phyloP scores from a whole-genome alignment of 352 stramenopile species.

The Elongisporangium prolatum region DNA sequence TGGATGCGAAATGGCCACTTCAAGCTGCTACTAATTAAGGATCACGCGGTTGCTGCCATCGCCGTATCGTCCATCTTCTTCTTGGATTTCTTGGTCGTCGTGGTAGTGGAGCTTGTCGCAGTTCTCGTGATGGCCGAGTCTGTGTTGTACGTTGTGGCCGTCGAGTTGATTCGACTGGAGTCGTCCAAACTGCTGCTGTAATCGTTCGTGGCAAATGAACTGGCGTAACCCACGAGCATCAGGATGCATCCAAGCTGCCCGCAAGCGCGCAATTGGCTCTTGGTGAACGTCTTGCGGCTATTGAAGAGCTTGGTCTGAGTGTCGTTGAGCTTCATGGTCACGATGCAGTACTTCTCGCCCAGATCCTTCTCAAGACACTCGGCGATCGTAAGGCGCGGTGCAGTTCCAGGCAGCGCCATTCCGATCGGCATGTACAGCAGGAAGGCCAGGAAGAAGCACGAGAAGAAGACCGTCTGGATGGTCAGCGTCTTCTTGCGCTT shows the following conservation, averaged over 20 bases:
- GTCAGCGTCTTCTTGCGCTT: conserved; percentile 33
- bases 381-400: conserved; percentile 29
- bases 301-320: conserved; percentile 70
- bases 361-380: conserved; percentile 53
- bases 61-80: neutral
- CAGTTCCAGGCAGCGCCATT: conserved; percentile 11
- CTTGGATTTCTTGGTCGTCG: neutral
- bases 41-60: neutral
- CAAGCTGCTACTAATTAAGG: neutral
- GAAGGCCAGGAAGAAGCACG: conserved; percentile 52
- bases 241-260: conserved; percentile 67
- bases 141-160: neutral
- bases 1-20: neutral
- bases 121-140: neutral
- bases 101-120: neutral
- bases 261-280: conserved; percentile 54
- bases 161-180: neutral
- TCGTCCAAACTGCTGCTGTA: conserved; percentile 17
- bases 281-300: conserved; percentile 52
- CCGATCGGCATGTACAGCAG: conserved; percentile 57
- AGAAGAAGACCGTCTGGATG: conserved; percentile 36
- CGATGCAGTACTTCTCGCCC: conserved; percentile 54
- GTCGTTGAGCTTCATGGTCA: conserved; percentile 46
- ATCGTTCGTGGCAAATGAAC: conserved; percentile 64
- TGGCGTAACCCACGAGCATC: conserved; percentile 65